Evolutionary conservation across 1,284 basidiomycete species (phyloP).

Genomic region (Puccinia novopanici): DNA sequence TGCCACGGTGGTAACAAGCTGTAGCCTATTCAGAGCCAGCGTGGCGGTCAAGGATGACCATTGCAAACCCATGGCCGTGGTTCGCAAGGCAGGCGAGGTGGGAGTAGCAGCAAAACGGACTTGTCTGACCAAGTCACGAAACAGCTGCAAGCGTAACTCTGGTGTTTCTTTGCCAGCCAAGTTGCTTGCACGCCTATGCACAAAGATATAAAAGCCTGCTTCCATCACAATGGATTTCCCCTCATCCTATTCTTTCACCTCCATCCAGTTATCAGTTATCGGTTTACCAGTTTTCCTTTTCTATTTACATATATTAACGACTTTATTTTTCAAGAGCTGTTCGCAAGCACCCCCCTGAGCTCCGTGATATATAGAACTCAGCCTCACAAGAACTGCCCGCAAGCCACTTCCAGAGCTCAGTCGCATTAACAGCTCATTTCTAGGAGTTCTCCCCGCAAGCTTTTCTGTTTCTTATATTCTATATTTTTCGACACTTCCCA

Average conservation of each 20-base stretch:
- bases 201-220: conserved; percentile 3
- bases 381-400: neutral
- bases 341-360: neutral
- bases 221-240: neutral
- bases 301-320: neutral
- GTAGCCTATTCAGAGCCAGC: neutral
- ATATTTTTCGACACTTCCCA: neutral
- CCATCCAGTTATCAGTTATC: neutral
- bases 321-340: neutral
- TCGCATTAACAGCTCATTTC: neutral
- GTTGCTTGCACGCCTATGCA: neutral
- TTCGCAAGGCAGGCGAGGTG: neutral
- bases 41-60: neutral
- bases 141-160: neutral
- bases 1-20: neutral
- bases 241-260: neutral
- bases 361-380: neutral
- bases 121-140: neutral
- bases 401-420: neutral
- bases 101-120: neutral
- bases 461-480: neutral
- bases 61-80: neutral
- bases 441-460: neutral
- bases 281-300: neutral
- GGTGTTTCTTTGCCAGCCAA: neutral